These are phyloP conservation scores for Hypoxylon fragiforme DNA, from an alignment of 495 filamentous ascomycete genomes.

Conservation along the genomic window DNA sequence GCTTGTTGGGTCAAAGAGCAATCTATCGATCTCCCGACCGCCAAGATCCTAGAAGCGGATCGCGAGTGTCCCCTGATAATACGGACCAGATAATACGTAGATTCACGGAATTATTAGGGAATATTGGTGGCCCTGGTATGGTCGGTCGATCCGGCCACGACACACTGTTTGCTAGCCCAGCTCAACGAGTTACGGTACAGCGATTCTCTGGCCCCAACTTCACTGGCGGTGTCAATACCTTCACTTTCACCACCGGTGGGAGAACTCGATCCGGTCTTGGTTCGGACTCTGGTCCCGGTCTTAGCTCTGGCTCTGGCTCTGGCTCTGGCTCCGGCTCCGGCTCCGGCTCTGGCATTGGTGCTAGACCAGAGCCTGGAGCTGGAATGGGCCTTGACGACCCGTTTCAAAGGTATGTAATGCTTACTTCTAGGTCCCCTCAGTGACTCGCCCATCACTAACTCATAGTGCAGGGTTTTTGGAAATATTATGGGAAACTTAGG, in stretches of 20 bases:
- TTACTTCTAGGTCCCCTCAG: too few species aligned
- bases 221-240: slow-evolving; percentile 35
- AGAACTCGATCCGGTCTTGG: slow-evolving; percentile 8
- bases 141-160: slow-evolving; percentile 36
- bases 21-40: slow-evolving; percentile 33
- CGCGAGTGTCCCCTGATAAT: slow-evolving; percentile 25
- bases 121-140: slow-evolving; percentile 21
- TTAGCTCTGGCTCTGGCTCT: too few species aligned
- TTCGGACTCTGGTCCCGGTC: neutral
- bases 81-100: slow-evolving; percentile 45
- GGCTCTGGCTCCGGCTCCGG: too few species aligned
- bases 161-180: slow-evolving; percentile 21
- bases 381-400: slow-evolving; percentile 24
- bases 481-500: slow-evolving; percentile 19
- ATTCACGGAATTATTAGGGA: slow-evolving; percentile 46
- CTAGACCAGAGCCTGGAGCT: too few species aligned
- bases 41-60: slow-evolving; percentile 20
- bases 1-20: slow-evolving; percentile 42
- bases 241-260: slow-evolving; percentile 38
- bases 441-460: too few species aligned
- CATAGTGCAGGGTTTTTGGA: slow-evolving; percentile 18
- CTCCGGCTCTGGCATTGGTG: neutral
- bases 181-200: slow-evolving; percentile 27
- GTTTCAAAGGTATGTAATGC: slow-evolving; percentile 40
- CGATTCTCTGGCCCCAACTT: slow-evolving; percentile 34